A percentile compares a stretch with the other conserved stretches of the same genome.
phyloP scores from a whole-genome alignment of 768 basidiomycete species.

The Strobilomyces echinocephalus region DNA sequence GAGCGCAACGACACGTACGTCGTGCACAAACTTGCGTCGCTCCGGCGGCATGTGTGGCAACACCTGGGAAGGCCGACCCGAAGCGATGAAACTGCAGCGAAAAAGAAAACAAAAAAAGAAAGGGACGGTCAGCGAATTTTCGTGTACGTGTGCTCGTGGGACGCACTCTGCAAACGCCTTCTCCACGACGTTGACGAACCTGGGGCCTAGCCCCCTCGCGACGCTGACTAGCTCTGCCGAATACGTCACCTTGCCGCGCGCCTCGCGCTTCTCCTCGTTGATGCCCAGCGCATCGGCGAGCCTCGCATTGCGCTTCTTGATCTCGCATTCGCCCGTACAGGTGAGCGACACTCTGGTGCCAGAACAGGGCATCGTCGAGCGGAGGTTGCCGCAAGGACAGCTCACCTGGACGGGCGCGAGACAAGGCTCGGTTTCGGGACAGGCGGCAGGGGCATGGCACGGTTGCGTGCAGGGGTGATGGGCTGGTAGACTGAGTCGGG shows the following conservation, averaged over 20 bases:
- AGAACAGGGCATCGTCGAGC: conserved; percentile 71
- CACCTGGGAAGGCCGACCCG: conserved; percentile 64
- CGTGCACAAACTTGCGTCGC: conserved; percentile 78
- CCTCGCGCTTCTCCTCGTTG: conserved; percentile 44
- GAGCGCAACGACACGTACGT: conserved; percentile 43
- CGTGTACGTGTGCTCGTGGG: too few species aligned
- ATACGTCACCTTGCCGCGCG: conserved; percentile 45
- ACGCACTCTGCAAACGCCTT: conserved; percentile 77
- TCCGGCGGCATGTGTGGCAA: conserved; percentile 78
- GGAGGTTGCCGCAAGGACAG: conserved; percentile 82
- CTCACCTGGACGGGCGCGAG: conserved; percentile 57
- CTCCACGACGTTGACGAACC: conserved; percentile 73
- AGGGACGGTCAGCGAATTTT: background rate
- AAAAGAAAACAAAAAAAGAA: background rate
- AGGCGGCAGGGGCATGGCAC: conserved; percentile 88
- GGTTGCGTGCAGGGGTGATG: conserved; percentile 70
- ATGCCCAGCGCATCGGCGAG: conserved; percentile 93
- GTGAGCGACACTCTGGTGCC: conserved; percentile 43
- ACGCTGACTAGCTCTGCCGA: conserved; percentile 57
- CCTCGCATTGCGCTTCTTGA: conserved; percentile 81
- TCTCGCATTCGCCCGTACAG: conserved; percentile 78
- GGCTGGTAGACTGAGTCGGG: conserved; percentile 48
- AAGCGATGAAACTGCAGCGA: conserved; percentile 53
- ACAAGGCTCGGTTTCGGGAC: conserved; percentile 79
- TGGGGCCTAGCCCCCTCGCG: conserved; percentile 44